Evolutionary conservation across 2,329 filamentous ascomycete species (phyloP).

Genomic region (Monilinia laxa): DNA sequence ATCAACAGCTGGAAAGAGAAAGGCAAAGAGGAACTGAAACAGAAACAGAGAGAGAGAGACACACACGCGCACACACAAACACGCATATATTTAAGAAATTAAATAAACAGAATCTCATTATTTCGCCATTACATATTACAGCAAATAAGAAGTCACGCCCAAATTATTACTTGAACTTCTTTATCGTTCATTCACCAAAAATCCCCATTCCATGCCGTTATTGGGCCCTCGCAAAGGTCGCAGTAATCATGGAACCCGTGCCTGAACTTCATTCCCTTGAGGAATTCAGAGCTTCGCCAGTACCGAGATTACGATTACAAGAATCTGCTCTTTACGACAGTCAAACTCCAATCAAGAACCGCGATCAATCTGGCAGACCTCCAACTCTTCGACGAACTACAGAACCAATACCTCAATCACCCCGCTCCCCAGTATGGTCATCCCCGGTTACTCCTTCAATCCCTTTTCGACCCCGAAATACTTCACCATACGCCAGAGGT

Average conservation of each 20-base stretch:
- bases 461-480: conserved; percentile 61
- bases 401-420: conserved; percentile 55
- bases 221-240: conserved; percentile 26
- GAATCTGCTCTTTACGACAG: conserved; percentile 32
- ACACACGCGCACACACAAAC: too few species aligned
- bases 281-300: conserved; percentile 59
- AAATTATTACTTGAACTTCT: not conserved
- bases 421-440: conserved; percentile 45
- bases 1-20: not conserved
- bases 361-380: conserved; percentile 45
- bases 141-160: conserved; percentile 13
- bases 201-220: conserved; percentile 19
- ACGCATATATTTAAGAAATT: not conserved
- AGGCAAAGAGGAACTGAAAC: not conserved
- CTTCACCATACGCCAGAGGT: conserved; percentile 58
- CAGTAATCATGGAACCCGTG: conserved; percentile 60
- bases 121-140: not conserved
- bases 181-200: conserved; percentile 17
- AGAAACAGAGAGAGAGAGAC: too few species aligned
- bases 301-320: conserved; percentile 52
- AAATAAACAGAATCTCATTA: not conserved
- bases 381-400: conserved; percentile 57
- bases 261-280: conserved; percentile 68
- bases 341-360: conserved; percentile 25
- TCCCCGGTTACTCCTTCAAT: conserved; percentile 44